Evolutionary conservation across 768 basidiomycete species (phyloP).

Genomic region (Heimioporus sp.): DNA sequence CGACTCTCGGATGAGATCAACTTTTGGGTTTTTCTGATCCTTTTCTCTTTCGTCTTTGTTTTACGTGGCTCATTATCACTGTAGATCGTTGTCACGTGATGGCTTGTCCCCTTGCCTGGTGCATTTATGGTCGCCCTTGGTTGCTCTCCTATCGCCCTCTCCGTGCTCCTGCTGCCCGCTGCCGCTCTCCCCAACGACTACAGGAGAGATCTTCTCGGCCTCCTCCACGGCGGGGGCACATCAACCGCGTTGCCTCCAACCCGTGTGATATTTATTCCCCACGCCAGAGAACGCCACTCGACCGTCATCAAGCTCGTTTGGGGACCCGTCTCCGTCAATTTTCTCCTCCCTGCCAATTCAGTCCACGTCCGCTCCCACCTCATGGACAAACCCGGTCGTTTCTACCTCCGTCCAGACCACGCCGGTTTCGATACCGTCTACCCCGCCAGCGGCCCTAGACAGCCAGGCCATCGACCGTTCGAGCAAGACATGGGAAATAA

Average conservation of each 20-base stretch:
- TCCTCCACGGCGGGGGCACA: slow-evolving; percentile 7
- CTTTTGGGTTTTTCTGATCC: too few relatives aligned
- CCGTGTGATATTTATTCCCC: too few relatives aligned
- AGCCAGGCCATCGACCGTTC: slow-evolving; percentile 32
- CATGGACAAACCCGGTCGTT: neutral
- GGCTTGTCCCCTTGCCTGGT: too few relatives aligned
- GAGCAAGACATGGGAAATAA: slow-evolving; percentile 62
- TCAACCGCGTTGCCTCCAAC: too few relatives aligned
- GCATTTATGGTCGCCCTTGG: too few relatives aligned
- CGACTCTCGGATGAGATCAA: too few relatives aligned
- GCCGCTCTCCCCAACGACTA: neutral
- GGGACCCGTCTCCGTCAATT: neutral
- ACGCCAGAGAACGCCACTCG: too few relatives aligned
- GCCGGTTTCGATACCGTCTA: slow-evolving; percentile 1
- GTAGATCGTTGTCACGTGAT: too few relatives aligned
- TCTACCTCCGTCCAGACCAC: slow-evolving; percentile 2
- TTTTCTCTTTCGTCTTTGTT: too few relatives aligned
- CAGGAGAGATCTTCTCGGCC: slow-evolving; percentile 14
- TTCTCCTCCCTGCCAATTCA: neutral
- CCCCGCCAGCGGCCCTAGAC: slow-evolving; percentile 4
- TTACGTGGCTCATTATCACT: too few relatives aligned
- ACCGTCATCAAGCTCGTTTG: neutral
- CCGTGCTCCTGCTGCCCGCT: too few relatives aligned
- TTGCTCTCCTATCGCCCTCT: too few relatives aligned
- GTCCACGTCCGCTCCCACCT: neutral